Evolutionary conservation across 371 early-diverging fungal species (phyloP).

Genomic region (Apophysomyces variabilis): DNA sequence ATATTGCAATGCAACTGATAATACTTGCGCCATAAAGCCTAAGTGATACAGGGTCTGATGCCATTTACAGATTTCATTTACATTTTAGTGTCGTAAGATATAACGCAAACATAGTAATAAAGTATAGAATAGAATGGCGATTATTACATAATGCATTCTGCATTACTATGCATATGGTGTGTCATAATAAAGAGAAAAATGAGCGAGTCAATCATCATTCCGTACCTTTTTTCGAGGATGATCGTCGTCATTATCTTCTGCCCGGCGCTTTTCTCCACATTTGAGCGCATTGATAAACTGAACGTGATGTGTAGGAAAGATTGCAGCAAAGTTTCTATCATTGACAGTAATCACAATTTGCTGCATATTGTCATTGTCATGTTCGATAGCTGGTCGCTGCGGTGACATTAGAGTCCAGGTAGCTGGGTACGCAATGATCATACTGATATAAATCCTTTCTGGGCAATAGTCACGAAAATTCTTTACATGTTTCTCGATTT

Average conservation of each 20-base stretch:
- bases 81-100: too few species aligned
- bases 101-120: too few species aligned
- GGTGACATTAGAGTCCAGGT: background rate
- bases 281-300: background rate
- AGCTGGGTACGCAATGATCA: background rate
- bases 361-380: background rate
- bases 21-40: too few species aligned
- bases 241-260: background rate
- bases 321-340: background rate
- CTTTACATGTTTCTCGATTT: background rate
- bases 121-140: too few species aligned
- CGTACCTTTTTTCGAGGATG: background rate
- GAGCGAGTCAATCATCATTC: background rate
- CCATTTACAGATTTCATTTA: too few species aligned
- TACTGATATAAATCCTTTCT: background rate
- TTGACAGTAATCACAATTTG: constrained; percentile 3
- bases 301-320: background rate
- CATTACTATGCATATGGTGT: too few species aligned
- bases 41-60: too few species aligned
- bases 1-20: too few species aligned
- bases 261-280: background rate
- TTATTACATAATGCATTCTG: too few species aligned
- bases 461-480: background rate
- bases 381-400: background rate
- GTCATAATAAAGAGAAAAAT: background rate